Base-by-base conservation (phyloP, 73 alveolate genomes). In the Paramecium bursaria region DNA sequence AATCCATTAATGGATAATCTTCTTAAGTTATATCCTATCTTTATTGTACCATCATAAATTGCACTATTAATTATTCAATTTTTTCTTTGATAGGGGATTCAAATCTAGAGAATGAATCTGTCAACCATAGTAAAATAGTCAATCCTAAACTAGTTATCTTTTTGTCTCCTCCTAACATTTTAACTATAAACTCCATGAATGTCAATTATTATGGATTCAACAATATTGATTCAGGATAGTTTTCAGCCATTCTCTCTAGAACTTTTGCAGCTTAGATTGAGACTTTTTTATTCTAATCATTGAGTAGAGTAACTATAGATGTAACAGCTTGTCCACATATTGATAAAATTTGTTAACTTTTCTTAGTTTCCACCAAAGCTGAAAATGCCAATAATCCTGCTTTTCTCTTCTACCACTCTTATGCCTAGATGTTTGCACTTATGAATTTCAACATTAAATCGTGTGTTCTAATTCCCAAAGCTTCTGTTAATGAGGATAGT, bases 331-430 rank as follows among this genome's bases (percentile, higher is more conserved):
- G 22, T 39, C 44, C 44, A 39, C 50, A 67, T 11, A 15, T 39
- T 15, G 26, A 14, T 4, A 4, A 67, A 13, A 67, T 21, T 15
- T 35, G 60, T 15, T 25, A 19, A 33, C 22, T 25, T 39, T 67
- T 57, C 3, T 42, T 26, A 11, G 82, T 67, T 44, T 67, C 82
- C 33, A 67, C 55, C 82, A 67, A 39, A n/a, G 82, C 49, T 5
- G 60, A 31, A 67, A 67, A 67, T 67, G 82, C 82, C 21, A 67
- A 19, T 21, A 67, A 27, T 67, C 50, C 26, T 30, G 82, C 82
- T 25, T 67, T 67, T 67, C 82, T 67, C 7, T 67, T 31, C 44
- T 67, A 39, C 82, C 82, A 67, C 21, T 67, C 82, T 39, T n/a
- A 11, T 14, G 82, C 54, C 21, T 17, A 4, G 5, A 39, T 39